phyloP scores from a whole-genome alignment of 495 filamentous ascomycete species.

The Hypoxylon fuscum region DNA sequence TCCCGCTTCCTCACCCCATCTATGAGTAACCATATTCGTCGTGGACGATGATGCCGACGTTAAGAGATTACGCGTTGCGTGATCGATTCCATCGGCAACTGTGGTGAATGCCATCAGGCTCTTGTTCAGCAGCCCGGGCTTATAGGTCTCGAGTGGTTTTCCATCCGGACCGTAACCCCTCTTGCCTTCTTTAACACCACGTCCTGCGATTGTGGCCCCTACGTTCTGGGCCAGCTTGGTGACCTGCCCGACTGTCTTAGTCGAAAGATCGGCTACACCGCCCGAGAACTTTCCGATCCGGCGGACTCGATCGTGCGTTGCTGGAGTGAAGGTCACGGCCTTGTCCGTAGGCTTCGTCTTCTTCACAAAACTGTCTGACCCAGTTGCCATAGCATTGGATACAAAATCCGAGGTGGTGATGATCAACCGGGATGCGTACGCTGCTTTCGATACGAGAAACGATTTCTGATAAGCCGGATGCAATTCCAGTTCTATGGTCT shows the following conservation, averaged over 20 bases:
- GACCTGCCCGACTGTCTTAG: conserved; percentile 84
- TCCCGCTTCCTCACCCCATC: conserved; percentile 85
- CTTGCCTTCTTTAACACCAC: conserved; percentile 57
- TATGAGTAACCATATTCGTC: conserved; percentile 81
- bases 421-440: conserved; percentile 89
- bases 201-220: conserved; percentile 75
- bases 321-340: conserved; percentile 86
- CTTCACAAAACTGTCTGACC: conserved; percentile 82
- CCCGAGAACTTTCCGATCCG: conserved; percentile 84
- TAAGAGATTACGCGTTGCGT: conserved; percentile 79
- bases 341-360: conserved; percentile 78
- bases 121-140: conserved; percentile 93
- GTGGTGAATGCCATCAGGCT: conserved; percentile 96
- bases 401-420: conserved; percentile 85
- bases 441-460: conserved; percentile 86
- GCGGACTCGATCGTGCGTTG: conserved; percentile 83
- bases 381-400: conserved; percentile 74
- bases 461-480: conserved; percentile 91
- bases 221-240: conserved; percentile 85
- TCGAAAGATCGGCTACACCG: conserved; percentile 77
- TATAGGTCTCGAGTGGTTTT: conserved; percentile 70
- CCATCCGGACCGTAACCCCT: conserved; percentile 71
- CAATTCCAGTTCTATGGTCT: conserved; percentile 80
- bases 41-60: conserved; percentile 77
- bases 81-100: conserved; percentile 89